These are phyloP conservation scores for Prunus mume DNA, from an alignment of 306 rosid species.

Conservation along the genomic window DNA sequence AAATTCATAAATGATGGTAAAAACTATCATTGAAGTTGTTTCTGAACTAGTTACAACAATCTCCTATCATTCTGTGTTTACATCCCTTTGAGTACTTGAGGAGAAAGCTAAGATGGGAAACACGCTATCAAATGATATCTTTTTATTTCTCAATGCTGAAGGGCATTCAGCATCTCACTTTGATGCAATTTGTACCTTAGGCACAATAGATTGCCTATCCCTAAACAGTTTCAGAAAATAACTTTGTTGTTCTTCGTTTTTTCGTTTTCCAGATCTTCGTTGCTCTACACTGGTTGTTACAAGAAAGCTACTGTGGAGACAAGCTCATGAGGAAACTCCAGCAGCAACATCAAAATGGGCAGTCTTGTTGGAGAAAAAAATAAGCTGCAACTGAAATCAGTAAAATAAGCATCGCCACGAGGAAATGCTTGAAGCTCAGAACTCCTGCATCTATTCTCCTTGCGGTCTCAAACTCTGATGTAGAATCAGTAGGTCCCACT, in stretches of 20 bases:
- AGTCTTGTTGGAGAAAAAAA: constrained; percentile 19
- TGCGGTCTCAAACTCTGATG: constrained; percentile 43
- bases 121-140: background rate
- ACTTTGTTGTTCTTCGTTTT: background rate
- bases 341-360: constrained; percentile 28
- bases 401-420: constrained; percentile 41
- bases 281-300: background rate
- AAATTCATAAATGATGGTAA: too few relatives aligned
- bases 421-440: constrained; percentile 47
- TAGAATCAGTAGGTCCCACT: constrained; percentile 24
- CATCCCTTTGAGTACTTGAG: too few relatives aligned
- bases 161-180: background rate
- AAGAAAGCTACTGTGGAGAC: background rate
- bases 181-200: background rate
- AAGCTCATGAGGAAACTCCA: background rate
- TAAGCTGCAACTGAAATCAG: constrained; percentile 48
- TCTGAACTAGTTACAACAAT: background rate
- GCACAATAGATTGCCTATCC: background rate
- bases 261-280: background rate
- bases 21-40: background rate
- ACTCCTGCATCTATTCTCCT: constrained; percentile 85
- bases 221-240: background rate
- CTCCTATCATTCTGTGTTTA: too few relatives aligned
- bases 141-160: background rate
- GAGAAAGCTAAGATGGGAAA: too few relatives aligned